Base-by-base conservation (phyloP, 116 monocot genomes). In the Cymodocea nodosa region DNA sequence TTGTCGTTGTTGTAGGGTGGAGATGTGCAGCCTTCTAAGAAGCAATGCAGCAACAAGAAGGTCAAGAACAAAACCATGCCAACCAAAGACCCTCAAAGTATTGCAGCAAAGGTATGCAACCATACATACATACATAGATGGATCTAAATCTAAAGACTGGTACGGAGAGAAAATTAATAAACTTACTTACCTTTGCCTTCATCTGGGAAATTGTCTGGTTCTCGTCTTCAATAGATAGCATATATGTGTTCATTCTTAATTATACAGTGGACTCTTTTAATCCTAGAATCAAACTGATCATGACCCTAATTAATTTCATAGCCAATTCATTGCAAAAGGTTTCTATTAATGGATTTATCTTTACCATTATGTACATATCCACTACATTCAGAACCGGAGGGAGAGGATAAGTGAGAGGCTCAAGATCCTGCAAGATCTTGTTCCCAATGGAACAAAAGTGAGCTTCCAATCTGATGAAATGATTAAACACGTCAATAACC, bases 381-480 rank as follows among this genome's bases (percentile, higher is more conserved):
- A 24, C 15, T 11, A 9, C 3, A 6, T 34, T 39, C 57, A 90
- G 94, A 90, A 85, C 40, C 87, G 95, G 50, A 77, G 95, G 63
- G 95, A 95, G 53, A 71, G 81, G 57, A 90, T 90, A 51, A 90
- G 85, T 50, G 90, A 90, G 22, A 60, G 87, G 69, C 87, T 95
- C 50, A 90, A 85, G 65, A 22, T 85, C 51, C 76, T 95, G 15
- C 95, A 95, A 67, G 95, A 87, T 15, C 85, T 95, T 8, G 85
- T 95, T 1, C 95, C 95, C 4, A 95, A 90, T 76, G 95, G 95
- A 49, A 83, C 85, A 67, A 95, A 95, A 85, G 94, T 86, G 20
- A n/a, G 49, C 25, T 35, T 2, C 17, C 25, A 35, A 23, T 57
- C 22, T 23, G 1, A 0, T 12, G 24, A 23, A 3, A 23, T 24